Evolutionary conservation across 768 basidiomycete species (phyloP), one percentile per base, ranked within the genome.

Genomic region (Pleurotus djamor): DNA sequence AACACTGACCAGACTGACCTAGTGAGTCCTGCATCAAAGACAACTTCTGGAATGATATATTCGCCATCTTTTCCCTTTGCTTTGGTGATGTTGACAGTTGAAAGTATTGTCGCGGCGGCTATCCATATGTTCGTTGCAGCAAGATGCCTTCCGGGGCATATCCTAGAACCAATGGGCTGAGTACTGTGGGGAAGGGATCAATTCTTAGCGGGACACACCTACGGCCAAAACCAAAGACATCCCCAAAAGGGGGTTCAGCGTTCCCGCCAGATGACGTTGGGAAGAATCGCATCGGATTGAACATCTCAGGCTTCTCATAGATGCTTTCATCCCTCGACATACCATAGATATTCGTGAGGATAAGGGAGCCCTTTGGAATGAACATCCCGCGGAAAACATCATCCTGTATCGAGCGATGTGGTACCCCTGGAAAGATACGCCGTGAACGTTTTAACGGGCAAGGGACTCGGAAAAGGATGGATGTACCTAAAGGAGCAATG

Each of bases 381-480:
- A 67, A 66, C 60, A 72, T 69, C 0, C 69, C 71, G 36, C 69
- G 61, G 48, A 69, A 72, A 9, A 64, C 34, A 59, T 72, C 68
- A 17, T 71, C 69, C 38, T 69, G 61, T 7, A 59, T 63, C 8
- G 66, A 58, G 16, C 57, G 35, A 48, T 68, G 69, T 13, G 68
- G 60, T 4, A 72, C 48, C 2, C 52, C 63, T 64, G 10, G 35
- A 17, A 28, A 28, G 1, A 28, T 28, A 28, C 21, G 21, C 21
- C 1, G 21, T n/a, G 21, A n/a, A n/a, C 8, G n/a, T 3, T 14
- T 16, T 6, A 38, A 10, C 38, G 5, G 28, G 0, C 58, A 32
- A 7, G 45, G 12, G 38, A 41, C 38, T 10, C 14, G 49, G 1
- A 13, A n/a, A 32, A 1, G n/a, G 28, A 7, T 1, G 16, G 7